Conservation (phyloP, 371 early-diverging fungal genomes). For the Mortierella sp. region DNA sequence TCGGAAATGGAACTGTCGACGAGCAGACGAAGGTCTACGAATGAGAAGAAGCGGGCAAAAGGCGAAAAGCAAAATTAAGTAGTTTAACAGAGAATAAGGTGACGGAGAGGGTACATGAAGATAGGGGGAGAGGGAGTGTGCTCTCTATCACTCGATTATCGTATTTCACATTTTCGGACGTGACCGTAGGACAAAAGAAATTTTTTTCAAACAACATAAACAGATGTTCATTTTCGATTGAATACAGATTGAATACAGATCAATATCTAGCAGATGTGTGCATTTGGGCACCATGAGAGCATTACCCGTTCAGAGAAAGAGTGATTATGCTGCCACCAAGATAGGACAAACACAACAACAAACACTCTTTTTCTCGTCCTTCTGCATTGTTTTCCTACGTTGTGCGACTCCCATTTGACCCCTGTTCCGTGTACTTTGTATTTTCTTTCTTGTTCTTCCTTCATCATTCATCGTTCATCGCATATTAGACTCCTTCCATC, state of each 20-base stretch:
- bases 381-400: neutral
- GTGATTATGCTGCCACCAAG: neutral
- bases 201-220: neutral
- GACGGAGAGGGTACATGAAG: neutral
- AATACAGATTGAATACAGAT: constrained; percentile 23
- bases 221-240: constrained; percentile 39
- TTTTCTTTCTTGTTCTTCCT: too few species aligned
- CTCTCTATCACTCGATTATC: neutral
- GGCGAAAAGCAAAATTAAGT: too few species aligned
- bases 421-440: constrained; percentile 1
- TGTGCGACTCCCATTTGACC: neutral
- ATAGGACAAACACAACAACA: neutral
- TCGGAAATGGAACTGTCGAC: too few species aligned
- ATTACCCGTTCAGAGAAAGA: neutral
- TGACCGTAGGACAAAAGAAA: constrained; percentile 15
- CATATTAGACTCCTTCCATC: too few species aligned
- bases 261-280: neutral
- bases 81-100: neutral
- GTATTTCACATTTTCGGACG: constrained; percentile 6
- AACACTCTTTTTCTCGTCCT: neutral
- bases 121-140: too few species aligned
- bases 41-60: too few species aligned
- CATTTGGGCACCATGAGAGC: neutral
- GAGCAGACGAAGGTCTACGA: too few species aligned
- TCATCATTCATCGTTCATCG: too few species aligned